A percentile compares a stretch with the other conserved stretches of the same genome.
Conservation (phyloP, 805 yeast genomes). For the Candida railenensis region DNA sequence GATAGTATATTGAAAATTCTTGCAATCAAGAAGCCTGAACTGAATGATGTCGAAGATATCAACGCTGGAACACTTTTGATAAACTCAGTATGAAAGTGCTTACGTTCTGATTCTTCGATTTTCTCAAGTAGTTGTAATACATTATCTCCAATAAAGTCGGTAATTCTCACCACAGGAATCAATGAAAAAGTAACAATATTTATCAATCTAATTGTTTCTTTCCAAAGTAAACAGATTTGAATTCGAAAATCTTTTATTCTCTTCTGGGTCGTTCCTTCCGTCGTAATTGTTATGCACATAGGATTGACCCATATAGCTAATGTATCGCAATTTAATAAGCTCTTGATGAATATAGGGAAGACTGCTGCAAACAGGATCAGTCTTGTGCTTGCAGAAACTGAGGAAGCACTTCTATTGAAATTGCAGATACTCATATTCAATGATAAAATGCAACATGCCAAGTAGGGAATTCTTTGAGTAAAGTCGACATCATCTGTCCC, state of each 20-base stretch:
- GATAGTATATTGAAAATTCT: constrained; percentile 14
- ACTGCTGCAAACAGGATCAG: constrained; percentile 14
- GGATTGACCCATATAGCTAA: constrained; percentile 38
- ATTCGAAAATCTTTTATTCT: constrained; percentile 22
- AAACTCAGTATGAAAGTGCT: constrained; percentile 21
- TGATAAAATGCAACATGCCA: constrained; percentile 1
- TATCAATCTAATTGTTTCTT: constrained; percentile 29
- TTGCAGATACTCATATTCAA: not conserved
- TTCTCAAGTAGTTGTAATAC: constrained; percentile 16
- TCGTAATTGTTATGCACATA: constrained; percentile 18
- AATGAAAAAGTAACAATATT: constrained; percentile 26
- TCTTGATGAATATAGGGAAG: constrained; percentile 19
- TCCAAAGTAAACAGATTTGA: constrained; percentile 35
- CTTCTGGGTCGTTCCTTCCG: constrained; percentile 12
- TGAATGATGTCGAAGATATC: constrained; percentile 14
- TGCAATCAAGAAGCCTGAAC: constrained; percentile 29
- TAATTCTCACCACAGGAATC: constrained; percentile 22
- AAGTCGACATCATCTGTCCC: not conserved
- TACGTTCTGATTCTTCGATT: constrained; percentile 22
- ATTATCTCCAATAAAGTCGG: constrained; percentile 17
- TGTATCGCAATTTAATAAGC: constrained; percentile 10
- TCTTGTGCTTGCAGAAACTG: not conserved
- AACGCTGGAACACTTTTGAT: constrained; percentile 6
- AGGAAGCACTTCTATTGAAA: not conserved
- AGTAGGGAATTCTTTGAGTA: constrained; percentile 1